A percentile compares a stretch with the other conserved stretches of the same genome.
phyloP scores from a whole-genome alignment of 2,329 filamentous ascomycete species.

The Curvularia verruculosa region DNA sequence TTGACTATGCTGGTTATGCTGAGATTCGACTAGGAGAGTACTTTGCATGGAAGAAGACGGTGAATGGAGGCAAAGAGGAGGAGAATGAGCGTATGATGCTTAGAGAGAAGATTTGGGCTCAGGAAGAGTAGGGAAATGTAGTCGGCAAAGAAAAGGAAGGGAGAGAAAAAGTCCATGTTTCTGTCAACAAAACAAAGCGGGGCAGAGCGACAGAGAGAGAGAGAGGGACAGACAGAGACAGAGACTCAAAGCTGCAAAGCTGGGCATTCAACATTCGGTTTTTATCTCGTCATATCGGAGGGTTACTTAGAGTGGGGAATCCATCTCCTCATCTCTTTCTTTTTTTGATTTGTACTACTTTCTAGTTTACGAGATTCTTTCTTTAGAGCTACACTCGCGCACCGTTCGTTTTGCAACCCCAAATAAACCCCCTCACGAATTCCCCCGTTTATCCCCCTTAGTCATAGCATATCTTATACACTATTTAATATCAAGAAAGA shows the following conservation, averaged over 20 bases:
- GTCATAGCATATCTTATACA: background rate
- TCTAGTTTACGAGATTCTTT: background rate
- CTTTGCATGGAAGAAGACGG: slow-evolving; percentile 85
- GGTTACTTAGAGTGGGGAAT: too few relatives aligned
- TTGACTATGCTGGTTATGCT: slow-evolving; percentile 93
- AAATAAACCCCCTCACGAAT: background rate
- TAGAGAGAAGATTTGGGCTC: slow-evolving; percentile 80
- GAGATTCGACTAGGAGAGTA: slow-evolving; percentile 87
- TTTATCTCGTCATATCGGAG: background rate
- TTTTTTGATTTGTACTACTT: background rate
- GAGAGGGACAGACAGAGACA: background rate
- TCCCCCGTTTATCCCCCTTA: background rate
- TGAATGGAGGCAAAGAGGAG: slow-evolving; percentile 67
- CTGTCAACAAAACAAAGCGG: background rate
- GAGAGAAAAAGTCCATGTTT: background rate
- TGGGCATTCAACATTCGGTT: background rate
- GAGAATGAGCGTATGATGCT: slow-evolving; percentile 64
- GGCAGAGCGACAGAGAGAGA: background rate
- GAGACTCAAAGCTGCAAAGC: background rate
- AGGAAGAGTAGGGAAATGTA: slow-evolving; percentile 52
- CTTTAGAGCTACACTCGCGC: too few relatives aligned
- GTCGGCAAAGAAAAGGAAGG: background rate
- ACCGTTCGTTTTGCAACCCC: background rate
- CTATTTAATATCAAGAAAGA: background rate
- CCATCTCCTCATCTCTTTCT: background rate